Evolutionary conservation across 495 filamentous ascomycete species (phyloP).

Genomic region (Lophiostoma macrostomum): DNA sequence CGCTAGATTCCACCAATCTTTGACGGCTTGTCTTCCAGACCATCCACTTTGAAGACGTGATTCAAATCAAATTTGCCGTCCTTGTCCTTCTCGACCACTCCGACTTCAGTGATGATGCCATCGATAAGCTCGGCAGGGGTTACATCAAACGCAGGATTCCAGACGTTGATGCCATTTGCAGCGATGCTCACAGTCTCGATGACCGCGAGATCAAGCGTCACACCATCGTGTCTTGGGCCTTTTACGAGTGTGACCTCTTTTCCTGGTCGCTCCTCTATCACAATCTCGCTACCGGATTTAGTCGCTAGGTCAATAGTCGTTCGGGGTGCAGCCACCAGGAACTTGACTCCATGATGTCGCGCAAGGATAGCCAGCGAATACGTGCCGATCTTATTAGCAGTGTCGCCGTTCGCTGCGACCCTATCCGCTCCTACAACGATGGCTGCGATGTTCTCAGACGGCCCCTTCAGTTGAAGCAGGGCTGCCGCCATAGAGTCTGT

Average conservation of each 20-base stretch:
- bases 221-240: slow-evolving; percentile 55
- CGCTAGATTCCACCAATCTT: slow-evolving; percentile 35
- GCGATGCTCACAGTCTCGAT: slow-evolving; percentile 76
- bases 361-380: slow-evolving; percentile 86
- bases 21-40: slow-evolving; percentile 23
- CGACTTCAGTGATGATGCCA: slow-evolving; percentile 88
- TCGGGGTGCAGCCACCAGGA: slow-evolving; percentile 89
- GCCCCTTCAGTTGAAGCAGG: slow-evolving; percentile 58
- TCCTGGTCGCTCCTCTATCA: slow-evolving; percentile 79
- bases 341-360: slow-evolving; percentile 81
- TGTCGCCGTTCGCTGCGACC: slow-evolving; percentile 94
- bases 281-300: slow-evolving; percentile 67
- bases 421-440: slow-evolving; percentile 94
- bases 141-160: slow-evolving; percentile 97
- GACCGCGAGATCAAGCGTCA: slow-evolving; percentile 47
- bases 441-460: slow-evolving; percentile 63
- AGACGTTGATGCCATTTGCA: slow-evolving; percentile 75
- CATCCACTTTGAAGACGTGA: slow-evolving; percentile 46
- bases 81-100: slow-evolving; percentile 73
- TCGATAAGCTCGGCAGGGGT: slow-evolving; percentile 85
- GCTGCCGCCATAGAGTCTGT: slow-evolving; percentile 96
- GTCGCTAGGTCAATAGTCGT: slow-evolving; percentile 91
- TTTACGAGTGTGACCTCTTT: slow-evolving; percentile 77
- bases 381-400: slow-evolving; percentile 98
- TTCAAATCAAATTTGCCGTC: slow-evolving; percentile 74